A percentile compares a stretch with the other conserved stretches of the same genome.
phyloP scores from a whole-genome alignment of 2,329 filamentous ascomycete species.

The Penicillium sp. region DNA sequence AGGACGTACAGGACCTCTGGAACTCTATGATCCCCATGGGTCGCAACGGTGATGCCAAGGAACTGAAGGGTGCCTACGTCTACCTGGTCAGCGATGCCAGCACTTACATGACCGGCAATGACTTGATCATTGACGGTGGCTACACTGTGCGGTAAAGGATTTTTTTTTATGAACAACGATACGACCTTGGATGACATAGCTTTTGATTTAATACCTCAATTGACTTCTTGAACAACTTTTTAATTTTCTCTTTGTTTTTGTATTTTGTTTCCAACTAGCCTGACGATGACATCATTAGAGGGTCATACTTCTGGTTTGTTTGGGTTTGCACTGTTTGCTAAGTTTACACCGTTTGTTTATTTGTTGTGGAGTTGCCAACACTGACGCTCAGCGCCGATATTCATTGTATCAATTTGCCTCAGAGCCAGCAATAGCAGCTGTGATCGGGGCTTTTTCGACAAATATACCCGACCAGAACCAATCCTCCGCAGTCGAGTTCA shows the following conservation, averaged over 20 bases:
- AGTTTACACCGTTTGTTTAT: background rate
- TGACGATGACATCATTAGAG: background rate
- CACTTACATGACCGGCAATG: slow-evolving; percentile 52
- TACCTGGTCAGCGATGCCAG: slow-evolving; percentile 52
- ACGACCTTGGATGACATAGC: slow-evolving; percentile 1
- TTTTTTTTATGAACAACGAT: slow-evolving; percentile 12
- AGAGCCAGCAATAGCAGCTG: slow-evolving; percentile 41
- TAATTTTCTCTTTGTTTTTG: background rate
- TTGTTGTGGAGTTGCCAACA: background rate
- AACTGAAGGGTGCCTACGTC: slow-evolving; percentile 63
- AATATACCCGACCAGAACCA: slow-evolving; percentile 74
- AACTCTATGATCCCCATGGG: slow-evolving; percentile 62
- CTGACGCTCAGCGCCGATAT: background rate
- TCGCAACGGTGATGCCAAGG: slow-evolving; percentile 64
- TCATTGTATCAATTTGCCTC: background rate
- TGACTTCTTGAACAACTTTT: background rate
- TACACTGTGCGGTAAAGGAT: slow-evolving; percentile 46
- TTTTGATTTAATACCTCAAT: background rate
- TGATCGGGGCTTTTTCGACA: slow-evolving; percentile 61
- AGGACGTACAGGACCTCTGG: slow-evolving; percentile 61
- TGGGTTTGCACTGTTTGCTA: background rate
- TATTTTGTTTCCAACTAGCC: background rate
- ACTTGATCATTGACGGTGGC: slow-evolving; percentile 53
- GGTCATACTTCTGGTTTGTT: background rate
- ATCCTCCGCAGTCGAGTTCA: slow-evolving; percentile 60